phyloP scores from a whole-genome alignment of 2,329 filamentous ascomycete species.

The Plenodomus lindquistii region DNA sequence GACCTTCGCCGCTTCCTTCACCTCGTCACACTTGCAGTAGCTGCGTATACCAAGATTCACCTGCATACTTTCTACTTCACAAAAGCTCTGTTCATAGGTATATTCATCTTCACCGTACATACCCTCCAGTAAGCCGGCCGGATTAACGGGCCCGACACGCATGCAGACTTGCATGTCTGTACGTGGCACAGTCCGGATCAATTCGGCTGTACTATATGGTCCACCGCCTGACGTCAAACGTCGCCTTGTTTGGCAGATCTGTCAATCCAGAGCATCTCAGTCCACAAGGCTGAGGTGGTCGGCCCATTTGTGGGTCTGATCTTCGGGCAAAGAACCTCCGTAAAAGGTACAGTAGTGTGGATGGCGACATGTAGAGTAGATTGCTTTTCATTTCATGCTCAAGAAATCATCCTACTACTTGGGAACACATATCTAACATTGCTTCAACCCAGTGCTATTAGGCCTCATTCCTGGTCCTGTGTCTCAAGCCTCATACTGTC shows the following conservation, averaged over 20 bases:
- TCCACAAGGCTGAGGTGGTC: not conserved
- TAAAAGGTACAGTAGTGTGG: not conserved
- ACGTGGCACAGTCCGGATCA: not conserved
- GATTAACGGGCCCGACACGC: not conserved
- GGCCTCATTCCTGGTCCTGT: no score
- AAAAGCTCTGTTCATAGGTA: not conserved
- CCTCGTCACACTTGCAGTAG: constrained; percentile 1
- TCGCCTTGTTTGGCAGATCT: not conserved
- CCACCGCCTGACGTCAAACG: not conserved
- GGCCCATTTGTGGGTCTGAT: not conserved
- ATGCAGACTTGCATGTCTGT: not conserved
- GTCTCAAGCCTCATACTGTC: no score
- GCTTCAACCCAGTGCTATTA: not conserved
- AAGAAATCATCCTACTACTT: not conserved
- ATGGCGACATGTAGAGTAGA: no score
- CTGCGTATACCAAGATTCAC: constrained; percentile 3
- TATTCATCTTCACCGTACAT: not conserved
- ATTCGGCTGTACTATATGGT: not conserved
- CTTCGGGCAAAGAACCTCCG: not conserved
- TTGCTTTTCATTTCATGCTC: no score
- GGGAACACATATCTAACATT: not conserved
- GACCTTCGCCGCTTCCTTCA: not conserved
- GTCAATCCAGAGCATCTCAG: not conserved
- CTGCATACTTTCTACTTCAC: constrained; percentile 2
- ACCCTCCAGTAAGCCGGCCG: no score